Evolutionary conservation across 1,284 basidiomycete species (phyloP).

Genomic region (Bondarzewia mesenterica): DNA sequence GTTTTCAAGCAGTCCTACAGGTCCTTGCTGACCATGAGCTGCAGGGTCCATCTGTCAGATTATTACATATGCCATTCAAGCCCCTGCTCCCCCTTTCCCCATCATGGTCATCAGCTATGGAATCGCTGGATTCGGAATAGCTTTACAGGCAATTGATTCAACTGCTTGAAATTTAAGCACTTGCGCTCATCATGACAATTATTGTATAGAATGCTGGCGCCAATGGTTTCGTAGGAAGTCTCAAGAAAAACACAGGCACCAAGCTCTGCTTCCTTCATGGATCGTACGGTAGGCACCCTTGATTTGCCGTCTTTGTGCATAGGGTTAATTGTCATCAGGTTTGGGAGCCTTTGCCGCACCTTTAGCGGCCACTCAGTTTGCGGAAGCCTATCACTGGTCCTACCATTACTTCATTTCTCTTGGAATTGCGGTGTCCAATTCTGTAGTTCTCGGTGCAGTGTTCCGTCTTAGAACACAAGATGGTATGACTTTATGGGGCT

Average conservation of each 20-base stretch:
- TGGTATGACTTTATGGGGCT: neutral
- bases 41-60: slow-evolving; percentile 28
- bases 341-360: slow-evolving; percentile 53
- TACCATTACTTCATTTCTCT: slow-evolving; percentile 58
- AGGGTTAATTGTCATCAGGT: slow-evolving; percentile 34
- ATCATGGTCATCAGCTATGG: slow-evolving; percentile 48
- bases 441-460: slow-evolving; percentile 31
- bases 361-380: slow-evolving; percentile 54
- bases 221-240: slow-evolving; percentile 43
- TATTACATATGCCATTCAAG: slow-evolving; percentile 44
- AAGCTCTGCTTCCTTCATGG: slow-evolving; percentile 62
- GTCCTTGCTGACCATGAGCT: no score
- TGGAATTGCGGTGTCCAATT: slow-evolving; percentile 41
- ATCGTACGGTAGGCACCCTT: slow-evolving; percentile 23
- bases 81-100: slow-evolving; percentile 57
- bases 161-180: neutral
- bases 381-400: slow-evolving; percentile 42
- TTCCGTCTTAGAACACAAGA: slow-evolving; percentile 44
- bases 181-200: no score
- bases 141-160: slow-evolving; percentile 33
- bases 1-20: no score
- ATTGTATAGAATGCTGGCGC: slow-evolving; percentile 47
- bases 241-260: slow-evolving; percentile 30
- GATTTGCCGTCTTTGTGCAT: no score
- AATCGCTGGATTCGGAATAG: slow-evolving; percentile 57